Conservation (phyloP, 2,329 filamentous ascomycete species). For the Hypoxylon sp. region DNA sequence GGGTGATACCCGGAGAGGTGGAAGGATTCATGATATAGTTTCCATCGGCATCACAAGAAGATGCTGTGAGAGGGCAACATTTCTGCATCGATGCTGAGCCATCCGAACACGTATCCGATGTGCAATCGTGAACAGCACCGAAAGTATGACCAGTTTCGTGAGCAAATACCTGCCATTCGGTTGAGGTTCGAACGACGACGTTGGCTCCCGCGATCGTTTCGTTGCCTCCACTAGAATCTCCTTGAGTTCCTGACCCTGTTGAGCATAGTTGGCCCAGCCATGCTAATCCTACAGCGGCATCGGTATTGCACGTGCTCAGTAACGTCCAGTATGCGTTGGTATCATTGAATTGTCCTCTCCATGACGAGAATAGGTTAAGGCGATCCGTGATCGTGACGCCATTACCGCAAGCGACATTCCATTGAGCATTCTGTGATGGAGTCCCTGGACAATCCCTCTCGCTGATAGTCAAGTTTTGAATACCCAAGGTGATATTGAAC, state of each 20-base stretch:
- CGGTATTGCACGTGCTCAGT: constrained; percentile 84
- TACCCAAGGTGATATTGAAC: constrained; percentile 94
- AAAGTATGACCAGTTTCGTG: constrained; percentile 96
- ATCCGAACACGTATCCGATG: constrained; percentile 74
- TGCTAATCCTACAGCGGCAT: constrained; percentile 87
- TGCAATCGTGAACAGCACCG: constrained; percentile 95
- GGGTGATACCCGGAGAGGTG: constrained; percentile 78
- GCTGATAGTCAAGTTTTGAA: constrained; percentile 87
- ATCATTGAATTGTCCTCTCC: constrained; percentile 85
- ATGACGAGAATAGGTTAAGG: constrained; percentile 88
- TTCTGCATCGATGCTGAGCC: constrained; percentile 66
- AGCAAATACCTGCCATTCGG: constrained; percentile 96
- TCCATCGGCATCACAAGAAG: constrained; percentile 80
- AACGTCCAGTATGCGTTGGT: constrained; percentile 94
- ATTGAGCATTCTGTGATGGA: constrained; percentile 76
- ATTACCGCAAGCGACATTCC: constrained; percentile 84
- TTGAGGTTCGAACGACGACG: constrained; percentile 85
- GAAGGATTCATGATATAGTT: constrained; percentile 97
- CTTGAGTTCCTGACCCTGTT: constrained; percentile 67
- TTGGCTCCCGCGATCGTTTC: constrained; percentile 89
- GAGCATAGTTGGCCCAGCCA: constrained; percentile 93
- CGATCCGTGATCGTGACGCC: constrained; percentile 79
- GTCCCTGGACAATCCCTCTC: constrained; percentile 81
- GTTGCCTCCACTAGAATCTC: constrained; percentile 64
- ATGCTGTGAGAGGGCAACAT: constrained; percentile 83